phyloP scores from a whole-genome alignment of 495 filamentous ascomycete species.

The Aspergillus indologenus region DNA sequence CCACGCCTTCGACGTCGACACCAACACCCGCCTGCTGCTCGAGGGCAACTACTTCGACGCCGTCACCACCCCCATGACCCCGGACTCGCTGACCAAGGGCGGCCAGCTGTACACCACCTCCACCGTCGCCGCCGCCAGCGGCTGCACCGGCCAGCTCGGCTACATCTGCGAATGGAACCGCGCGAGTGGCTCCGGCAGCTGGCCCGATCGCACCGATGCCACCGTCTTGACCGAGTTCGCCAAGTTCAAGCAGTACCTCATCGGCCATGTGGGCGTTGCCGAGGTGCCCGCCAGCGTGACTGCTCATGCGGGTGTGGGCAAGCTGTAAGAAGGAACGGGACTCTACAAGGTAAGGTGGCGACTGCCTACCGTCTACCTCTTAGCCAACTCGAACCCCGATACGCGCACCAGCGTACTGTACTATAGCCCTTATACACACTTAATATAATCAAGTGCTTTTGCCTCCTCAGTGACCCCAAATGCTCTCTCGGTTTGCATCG shows the following conservation, averaged over 20 bases:
- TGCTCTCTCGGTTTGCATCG: too few species aligned
- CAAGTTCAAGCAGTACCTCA: background rate
- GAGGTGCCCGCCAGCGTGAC: constrained; percentile 10
- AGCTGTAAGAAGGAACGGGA: constrained; percentile 6
- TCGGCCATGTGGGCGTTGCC: constrained; percentile 6
- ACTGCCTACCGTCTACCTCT: too few species aligned
- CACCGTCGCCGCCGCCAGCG: constrained; percentile 5
- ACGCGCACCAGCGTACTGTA: too few species aligned
- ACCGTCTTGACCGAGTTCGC: constrained; percentile 8
- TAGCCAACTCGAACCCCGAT: too few species aligned
- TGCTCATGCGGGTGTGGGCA: constrained; percentile 17
- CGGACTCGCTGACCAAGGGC: constrained; percentile 4
- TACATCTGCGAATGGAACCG: constrained; percentile 20
- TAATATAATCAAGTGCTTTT: too few species aligned
- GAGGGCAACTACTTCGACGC: constrained; percentile 21
- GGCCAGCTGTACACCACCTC: constrained; percentile 11
- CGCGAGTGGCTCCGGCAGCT: constrained; percentile 10
- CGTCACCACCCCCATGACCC: constrained; percentile 17
- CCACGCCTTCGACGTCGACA: constrained; percentile 20
- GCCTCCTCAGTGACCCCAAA: too few species aligned
- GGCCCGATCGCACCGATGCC: constrained; percentile 8
- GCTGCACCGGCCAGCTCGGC: constrained; percentile 7
- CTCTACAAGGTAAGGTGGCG: too few species aligned
- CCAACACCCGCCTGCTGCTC: constrained; percentile 14
- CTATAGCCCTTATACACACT: too few species aligned